A percentile compares a stretch with the other conserved stretches of the same genome.
phyloP scores from a whole-genome alignment of 768 basidiomycete species.

The Termitomyces titanicus region DNA sequence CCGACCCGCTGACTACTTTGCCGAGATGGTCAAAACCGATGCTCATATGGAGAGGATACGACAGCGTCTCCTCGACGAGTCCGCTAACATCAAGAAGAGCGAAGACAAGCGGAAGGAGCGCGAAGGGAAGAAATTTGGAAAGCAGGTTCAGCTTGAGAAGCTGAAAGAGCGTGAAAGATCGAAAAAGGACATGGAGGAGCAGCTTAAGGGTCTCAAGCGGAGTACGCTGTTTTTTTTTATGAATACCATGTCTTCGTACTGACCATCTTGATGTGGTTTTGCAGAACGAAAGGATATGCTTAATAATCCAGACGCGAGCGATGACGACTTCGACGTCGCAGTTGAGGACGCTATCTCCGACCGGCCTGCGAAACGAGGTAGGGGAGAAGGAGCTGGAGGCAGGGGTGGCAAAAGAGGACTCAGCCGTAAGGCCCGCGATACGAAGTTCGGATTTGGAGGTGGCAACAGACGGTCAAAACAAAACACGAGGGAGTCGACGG shows the following conservation, averaged over 20 bases:
- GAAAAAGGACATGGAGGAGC: slow-evolving; percentile 91
- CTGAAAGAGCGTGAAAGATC: slow-evolving; percentile 83
- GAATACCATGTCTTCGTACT: neutral
- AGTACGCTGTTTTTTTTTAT: slow-evolving; percentile 47
- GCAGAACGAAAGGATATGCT: slow-evolving; percentile 83
- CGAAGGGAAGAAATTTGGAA: slow-evolving; percentile 97
- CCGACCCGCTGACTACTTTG: slow-evolving; percentile 91
- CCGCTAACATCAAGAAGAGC: slow-evolving; percentile 82
- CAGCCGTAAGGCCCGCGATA: slow-evolving; percentile 61
- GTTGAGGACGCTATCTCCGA: slow-evolving; percentile 87
- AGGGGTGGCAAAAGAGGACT: slow-evolving; percentile 25
- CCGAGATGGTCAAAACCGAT: slow-evolving; percentile 98
- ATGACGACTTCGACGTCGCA: slow-evolving; percentile 81
- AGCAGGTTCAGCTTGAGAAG: slow-evolving; percentile 95
- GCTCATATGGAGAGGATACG: slow-evolving; percentile 97
- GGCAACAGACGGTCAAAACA: slow-evolving; percentile 68
- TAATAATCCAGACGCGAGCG: slow-evolving; percentile 57
- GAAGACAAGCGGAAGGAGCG: slow-evolving; percentile 91
- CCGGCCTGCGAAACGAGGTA: slow-evolving; percentile 56
- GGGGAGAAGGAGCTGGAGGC: slow-evolving; percentile 38
- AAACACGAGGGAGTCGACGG: slow-evolving; percentile 79
- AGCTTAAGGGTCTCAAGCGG: slow-evolving; percentile 83
- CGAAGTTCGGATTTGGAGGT: slow-evolving; percentile 82
- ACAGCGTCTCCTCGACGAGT: slow-evolving; percentile 84
- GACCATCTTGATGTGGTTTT: neutral